Evolutionary conservation across 2,329 filamentous ascomycete genomes (phyloP).

Genomic region (Aspergillus flavus): DNA sequence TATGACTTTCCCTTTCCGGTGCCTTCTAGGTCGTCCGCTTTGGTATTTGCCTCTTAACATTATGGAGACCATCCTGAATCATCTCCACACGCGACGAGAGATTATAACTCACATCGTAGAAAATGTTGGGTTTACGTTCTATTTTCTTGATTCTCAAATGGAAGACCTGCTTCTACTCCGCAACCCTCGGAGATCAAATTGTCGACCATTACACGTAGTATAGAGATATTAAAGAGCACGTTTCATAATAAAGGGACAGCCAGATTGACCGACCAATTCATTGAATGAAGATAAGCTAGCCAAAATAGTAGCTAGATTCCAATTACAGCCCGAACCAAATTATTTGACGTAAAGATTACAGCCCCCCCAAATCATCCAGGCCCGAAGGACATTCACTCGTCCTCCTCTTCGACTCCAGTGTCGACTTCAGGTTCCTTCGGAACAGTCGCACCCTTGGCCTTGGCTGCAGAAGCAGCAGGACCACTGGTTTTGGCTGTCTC

Average conservation of each 20-base stretch:
- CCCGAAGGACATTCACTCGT: slow-evolving; percentile 17
- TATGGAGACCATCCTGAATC: background rate
- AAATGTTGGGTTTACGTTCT: background rate
- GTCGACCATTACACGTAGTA: background rate
- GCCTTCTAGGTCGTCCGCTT: background rate
- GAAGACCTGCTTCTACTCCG: background rate
- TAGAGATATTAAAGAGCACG: background rate
- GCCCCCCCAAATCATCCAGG: background rate
- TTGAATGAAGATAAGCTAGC: background rate
- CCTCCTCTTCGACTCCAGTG: slow-evolving; percentile 33
- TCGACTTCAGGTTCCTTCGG: slow-evolving; percentile 40
- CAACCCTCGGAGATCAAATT: background rate
- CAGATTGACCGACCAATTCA: background rate
- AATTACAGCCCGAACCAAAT: background rate
- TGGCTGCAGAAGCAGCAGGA: slow-evolving; percentile 36
- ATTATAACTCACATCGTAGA: background rate
- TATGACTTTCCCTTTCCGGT: background rate
- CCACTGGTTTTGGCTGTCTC: slow-evolving; percentile 37
- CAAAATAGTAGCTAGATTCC: background rate
- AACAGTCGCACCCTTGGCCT: slow-evolving; percentile 33
- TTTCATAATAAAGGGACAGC: background rate
- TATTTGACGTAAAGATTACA: background rate
- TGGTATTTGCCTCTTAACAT: background rate
- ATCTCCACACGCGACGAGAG: background rate
- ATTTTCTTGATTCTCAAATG: background rate